phyloP scores from a whole-genome alignment of 331 rosid species.

The Prunus yedoensis region DNA sequence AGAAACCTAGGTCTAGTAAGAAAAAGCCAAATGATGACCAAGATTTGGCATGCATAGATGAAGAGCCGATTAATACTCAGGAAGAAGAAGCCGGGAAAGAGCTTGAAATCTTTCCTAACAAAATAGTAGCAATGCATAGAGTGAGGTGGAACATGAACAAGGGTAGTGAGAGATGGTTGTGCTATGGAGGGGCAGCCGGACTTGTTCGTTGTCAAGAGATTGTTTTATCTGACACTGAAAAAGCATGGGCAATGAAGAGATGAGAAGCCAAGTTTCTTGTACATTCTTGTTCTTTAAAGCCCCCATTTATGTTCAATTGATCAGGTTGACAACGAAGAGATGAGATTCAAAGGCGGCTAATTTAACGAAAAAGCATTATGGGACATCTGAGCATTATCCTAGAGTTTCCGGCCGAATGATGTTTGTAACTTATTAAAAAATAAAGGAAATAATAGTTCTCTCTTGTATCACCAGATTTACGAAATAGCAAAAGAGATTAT shows the following conservation, averaged over 20 bases:
- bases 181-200: slow-evolving; percentile 88
- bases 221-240: slow-evolving; percentile 44
- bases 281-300: not conserved
- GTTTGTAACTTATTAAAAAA: not conserved
- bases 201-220: slow-evolving; percentile 81
- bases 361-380: not conserved
- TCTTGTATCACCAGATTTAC: not conserved
- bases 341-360: not conserved
- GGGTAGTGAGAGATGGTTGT: slow-evolving; percentile 92
- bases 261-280: slow-evolving; percentile 20
- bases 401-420: not conserved
- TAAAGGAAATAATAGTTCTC: not conserved
- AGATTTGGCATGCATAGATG: slow-evolving; percentile 32
- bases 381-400: not conserved
- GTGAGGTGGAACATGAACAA: slow-evolving; percentile 93
- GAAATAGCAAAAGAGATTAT: not conserved
- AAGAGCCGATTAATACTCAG: slow-evolving; percentile 15
- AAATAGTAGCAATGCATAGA: slow-evolving; percentile 62
- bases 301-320: not conserved
- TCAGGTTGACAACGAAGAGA: not conserved
- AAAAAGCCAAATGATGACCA: slow-evolving; percentile 33
- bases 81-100: slow-evolving; percentile 27
- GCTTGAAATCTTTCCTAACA: slow-evolving; percentile 59
- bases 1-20: slow-evolving; percentile 36
- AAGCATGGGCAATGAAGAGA: slow-evolving; percentile 56